A percentile compares a stretch with the other conserved stretches of the same genome.
These are phyloP conservation scores for Aschersonia sp. DNA, from an alignment of 2,329 filamentous ascomycete genomes.

Conservation along the genomic window DNA sequence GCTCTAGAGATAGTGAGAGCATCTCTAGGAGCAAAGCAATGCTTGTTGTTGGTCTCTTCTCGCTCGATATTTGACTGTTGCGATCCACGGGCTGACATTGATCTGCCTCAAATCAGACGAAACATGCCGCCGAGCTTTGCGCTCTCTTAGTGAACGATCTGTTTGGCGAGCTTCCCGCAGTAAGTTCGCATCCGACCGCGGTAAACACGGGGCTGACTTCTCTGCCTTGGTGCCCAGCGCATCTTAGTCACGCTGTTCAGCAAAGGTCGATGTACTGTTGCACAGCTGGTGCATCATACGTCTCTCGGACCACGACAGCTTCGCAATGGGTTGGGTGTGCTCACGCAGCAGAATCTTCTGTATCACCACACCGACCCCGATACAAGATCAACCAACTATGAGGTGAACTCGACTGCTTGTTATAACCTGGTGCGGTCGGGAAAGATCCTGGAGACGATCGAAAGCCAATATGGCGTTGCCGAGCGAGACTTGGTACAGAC, in stretches of 20 bases:
- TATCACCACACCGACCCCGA: constrained; percentile 55
- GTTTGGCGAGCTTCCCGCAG: constrained; percentile 83
- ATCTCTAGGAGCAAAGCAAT: constrained; percentile 59
- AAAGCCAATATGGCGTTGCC: constrained; percentile 57
- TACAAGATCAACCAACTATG: constrained; percentile 57
- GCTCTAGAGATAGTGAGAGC: constrained; percentile 68
- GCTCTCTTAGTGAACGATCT: constrained; percentile 76
- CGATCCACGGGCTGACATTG: constrained; percentile 9
- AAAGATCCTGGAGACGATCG: constrained; percentile 64
- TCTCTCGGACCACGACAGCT: constrained; percentile 61
- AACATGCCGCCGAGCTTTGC: constrained; percentile 77
- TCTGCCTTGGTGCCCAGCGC: constrained; percentile 37
- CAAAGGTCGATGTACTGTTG: constrained; percentile 61
- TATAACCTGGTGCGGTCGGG: constrained; percentile 73
- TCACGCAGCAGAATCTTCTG: constrained; percentile 79
- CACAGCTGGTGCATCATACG: constrained; percentile 56
- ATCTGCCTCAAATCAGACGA: constrained; percentile 32
- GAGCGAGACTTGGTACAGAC: constrained; percentile 63
- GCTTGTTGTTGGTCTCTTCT: constrained; percentile 30
- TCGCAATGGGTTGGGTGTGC: constrained; percentile 66
- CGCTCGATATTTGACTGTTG: neutral
- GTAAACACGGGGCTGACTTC: neutral
- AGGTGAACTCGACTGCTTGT: constrained; percentile 65
- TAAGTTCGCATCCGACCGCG: constrained; percentile 25
- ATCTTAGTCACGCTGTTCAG: constrained; percentile 69